These are phyloP conservation scores for Vaccinium myrtillus DNA, from an alignment of 148 eudicot species.

Conservation along the genomic window DNA sequence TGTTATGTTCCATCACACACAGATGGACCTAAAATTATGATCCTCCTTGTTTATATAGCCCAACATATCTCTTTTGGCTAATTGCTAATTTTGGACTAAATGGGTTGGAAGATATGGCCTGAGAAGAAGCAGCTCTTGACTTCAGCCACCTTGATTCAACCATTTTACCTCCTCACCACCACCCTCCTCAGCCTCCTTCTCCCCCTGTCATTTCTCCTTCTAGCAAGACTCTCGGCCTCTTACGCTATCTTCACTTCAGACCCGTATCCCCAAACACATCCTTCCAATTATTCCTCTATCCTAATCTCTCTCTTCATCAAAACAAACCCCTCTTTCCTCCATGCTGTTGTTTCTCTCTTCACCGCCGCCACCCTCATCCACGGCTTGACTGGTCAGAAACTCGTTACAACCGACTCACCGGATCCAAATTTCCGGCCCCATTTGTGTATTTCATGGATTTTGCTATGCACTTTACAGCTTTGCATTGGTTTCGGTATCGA, in stretches of 20 bases:
- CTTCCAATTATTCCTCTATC: conserved; percentile 3
- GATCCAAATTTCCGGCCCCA: conserved; percentile 31
- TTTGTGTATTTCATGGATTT: conserved; percentile 55
- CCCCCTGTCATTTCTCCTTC: conserved; percentile 74
- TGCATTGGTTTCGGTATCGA: conserved; percentile 74
- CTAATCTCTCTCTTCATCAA: conserved; percentile 32
- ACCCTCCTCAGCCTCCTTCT: conserved; percentile 77
- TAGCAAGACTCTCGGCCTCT: conserved; percentile 67
- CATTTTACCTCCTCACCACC: conserved; percentile 48
- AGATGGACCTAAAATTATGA: not conserved
- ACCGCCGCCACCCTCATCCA: conserved; percentile 42
- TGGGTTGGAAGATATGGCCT: conserved; percentile 43
- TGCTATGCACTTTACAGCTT: conserved; percentile 59
- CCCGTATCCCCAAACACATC: not conserved
- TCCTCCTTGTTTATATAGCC: conserved; percentile 5
- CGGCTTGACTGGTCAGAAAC: conserved; percentile 34
- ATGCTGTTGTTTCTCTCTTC: conserved; percentile 42
- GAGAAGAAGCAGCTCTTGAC: conserved; percentile 12
- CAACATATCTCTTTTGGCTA: conserved; percentile 12
- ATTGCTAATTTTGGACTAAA: conserved; percentile 11
- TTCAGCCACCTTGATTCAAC: conserved; percentile 14
- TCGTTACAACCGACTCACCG: conserved; percentile 18
- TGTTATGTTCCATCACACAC: conserved; percentile 1
- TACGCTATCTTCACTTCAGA: conserved; percentile 37
- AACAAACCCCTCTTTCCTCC: conserved; percentile 54